A percentile compares a stretch with the other conserved stretches of the same genome.
Evolutionary conservation across 2,329 filamentous ascomycete species (phyloP).

Genomic region (Elsinoe australis): DNA sequence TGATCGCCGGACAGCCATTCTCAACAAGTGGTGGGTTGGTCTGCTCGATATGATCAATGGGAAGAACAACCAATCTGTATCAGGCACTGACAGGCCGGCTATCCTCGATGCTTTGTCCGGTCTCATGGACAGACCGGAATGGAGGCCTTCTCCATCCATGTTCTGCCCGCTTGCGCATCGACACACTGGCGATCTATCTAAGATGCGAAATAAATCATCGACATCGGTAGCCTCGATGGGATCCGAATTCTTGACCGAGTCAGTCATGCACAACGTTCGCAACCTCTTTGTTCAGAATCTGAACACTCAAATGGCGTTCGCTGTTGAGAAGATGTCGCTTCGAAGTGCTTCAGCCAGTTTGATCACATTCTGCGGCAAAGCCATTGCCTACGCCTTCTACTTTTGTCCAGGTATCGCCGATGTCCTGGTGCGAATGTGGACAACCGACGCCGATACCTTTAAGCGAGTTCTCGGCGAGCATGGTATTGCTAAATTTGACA

Average conservation of each 20-base stretch:
- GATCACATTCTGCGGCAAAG: constrained; percentile 82
- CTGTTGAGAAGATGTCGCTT: constrained; percentile 82
- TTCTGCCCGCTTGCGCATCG: constrained; percentile 57
- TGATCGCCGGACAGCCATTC: constrained; percentile 67
- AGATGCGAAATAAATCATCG: constrained; percentile 44
- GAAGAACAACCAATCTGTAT: constrained; percentile 65
- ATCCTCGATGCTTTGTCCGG: constrained; percentile 71
- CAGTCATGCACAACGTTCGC: constrained; percentile 78
- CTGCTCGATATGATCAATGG: constrained; percentile 76
- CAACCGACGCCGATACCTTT: constrained; percentile 58
- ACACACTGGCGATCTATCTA: constrained; percentile 32
- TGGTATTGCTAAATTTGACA: constrained; percentile 51
- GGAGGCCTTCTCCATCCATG: constrained; percentile 64
- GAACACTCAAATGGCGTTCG: constrained; percentile 72
- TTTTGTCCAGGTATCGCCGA: constrained; percentile 83
- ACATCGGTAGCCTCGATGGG: constrained; percentile 54
- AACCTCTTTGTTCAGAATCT: constrained; percentile 81
- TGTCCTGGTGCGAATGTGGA: constrained; percentile 75
- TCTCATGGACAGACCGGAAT: constrained; percentile 84
- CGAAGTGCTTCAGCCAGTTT: constrained; percentile 58
- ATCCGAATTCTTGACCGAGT: constrained; percentile 63
- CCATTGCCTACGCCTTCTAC: constrained; percentile 87
- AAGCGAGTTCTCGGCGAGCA: constrained; percentile 65
- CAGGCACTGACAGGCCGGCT: constrained; percentile 73
- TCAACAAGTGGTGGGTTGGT: constrained; percentile 86